phyloP scores from a whole-genome alignment of 2,329 filamentous ascomycete species.

The Pseudocercospora pini-densiflorae region DNA sequence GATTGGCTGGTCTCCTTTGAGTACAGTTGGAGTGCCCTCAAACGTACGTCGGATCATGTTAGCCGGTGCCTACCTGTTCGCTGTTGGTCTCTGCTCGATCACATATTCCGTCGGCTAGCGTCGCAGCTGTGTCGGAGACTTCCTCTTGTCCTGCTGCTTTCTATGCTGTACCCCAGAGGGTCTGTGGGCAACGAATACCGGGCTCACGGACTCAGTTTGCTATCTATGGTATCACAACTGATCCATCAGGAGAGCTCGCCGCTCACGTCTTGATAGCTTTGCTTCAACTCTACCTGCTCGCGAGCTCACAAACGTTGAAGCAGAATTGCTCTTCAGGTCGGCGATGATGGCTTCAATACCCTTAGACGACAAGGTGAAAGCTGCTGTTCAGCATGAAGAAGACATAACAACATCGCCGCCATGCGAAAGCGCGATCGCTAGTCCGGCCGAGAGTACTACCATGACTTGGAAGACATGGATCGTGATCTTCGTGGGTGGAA shows the following conservation, averaged over 20 bases:
- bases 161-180: background rate
- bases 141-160: background rate
- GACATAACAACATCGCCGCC: background rate
- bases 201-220: background rate
- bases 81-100: background rate
- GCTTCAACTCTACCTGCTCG: background rate
- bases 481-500: constrained; percentile 15
- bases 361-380: constrained; percentile 9
- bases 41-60: background rate
- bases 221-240: background rate
- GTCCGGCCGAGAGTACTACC: background rate
- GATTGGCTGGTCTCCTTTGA: background rate
- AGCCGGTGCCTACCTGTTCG: background rate
- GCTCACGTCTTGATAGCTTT: background rate
- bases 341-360: background rate
- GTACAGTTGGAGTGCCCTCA: too few species aligned
- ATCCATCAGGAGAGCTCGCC: background rate
- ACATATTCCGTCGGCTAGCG: background rate
- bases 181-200: background rate
- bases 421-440: background rate
- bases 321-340: background rate
- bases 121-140: background rate
- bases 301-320: background rate
- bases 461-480: constrained; percentile 27
- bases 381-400: constrained; percentile 10